Evolutionary conservation across 768 basidiomycete species (phyloP).

Genomic region (Rhodocollybia butyracea): DNA sequence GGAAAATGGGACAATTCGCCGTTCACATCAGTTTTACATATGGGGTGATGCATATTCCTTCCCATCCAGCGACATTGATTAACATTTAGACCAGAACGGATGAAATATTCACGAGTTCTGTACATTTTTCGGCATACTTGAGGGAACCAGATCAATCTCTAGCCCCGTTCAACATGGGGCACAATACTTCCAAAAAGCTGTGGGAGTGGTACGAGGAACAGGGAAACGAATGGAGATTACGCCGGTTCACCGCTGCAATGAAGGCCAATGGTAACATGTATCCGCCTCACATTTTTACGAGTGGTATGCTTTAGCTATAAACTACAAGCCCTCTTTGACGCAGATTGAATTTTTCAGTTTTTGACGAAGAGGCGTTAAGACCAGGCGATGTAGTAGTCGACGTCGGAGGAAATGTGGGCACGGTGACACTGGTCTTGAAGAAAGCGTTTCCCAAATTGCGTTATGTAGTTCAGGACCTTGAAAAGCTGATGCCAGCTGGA

Average conservation of each 20-base stretch:
- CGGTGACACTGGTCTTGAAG: neutral
- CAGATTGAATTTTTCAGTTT: too few relatives aligned
- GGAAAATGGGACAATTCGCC: neutral
- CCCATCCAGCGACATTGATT: neutral
- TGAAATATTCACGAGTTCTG: slow-evolving; percentile 1
- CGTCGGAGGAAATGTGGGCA: slow-evolving; percentile 9
- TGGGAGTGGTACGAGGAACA: slow-evolving; percentile 17
- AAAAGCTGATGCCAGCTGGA: neutral
- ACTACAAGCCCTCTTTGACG: neutral
- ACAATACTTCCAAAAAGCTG: neutral
- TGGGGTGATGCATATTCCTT: neutral
- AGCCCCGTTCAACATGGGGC: slow-evolving; percentile 6
- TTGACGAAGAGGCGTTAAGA: neutral
- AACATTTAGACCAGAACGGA: neutral
- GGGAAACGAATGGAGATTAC: slow-evolving; percentile 11
- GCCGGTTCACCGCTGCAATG: slow-evolving; percentile 4
- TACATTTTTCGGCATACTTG: neutral
- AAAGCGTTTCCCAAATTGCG: slow-evolving; percentile 9
- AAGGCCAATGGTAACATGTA: neutral
- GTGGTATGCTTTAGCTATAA: neutral
- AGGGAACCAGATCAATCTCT: neutral
- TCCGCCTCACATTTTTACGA: neutral
- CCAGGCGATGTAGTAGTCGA: slow-evolving; percentile 6
- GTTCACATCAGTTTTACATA: neutral
- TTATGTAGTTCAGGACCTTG: slow-evolving; percentile 10